Evolutionary conservation across 2,329 filamentous ascomycete genomes (phyloP).

Genomic region (Colletotrichum nymphaeae): DNA sequence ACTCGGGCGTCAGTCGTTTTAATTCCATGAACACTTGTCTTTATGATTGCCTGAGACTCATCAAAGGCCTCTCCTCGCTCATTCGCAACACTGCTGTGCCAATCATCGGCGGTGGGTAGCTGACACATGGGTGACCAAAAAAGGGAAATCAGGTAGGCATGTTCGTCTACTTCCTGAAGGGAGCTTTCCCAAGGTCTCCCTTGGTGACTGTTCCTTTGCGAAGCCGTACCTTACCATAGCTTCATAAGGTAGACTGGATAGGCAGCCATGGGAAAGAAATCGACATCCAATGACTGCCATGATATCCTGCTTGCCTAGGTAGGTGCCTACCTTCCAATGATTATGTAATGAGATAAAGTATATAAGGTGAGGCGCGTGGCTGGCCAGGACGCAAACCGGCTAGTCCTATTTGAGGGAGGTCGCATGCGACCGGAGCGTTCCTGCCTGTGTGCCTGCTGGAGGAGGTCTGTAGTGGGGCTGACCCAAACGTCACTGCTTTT

Average conservation of each 20-base stretch:
- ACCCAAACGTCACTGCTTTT: conserved; percentile 38
- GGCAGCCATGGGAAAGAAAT: neutral
- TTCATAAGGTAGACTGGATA: too few species aligned
- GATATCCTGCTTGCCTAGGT: too few species aligned
- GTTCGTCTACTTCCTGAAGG: neutral
- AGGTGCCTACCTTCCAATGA: too few species aligned
- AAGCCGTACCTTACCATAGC: neutral
- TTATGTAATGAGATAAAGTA: neutral
- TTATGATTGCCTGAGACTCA: neutral
- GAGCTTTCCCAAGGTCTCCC: neutral
- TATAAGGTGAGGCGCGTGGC: neutral
- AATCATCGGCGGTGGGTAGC: neutral
- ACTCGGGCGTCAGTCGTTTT: too few species aligned
- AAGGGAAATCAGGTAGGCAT: neutral
- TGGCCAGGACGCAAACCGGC: neutral
- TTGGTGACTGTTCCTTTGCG: neutral
- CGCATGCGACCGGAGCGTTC: conserved; percentile 25
- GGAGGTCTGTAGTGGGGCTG: conserved; percentile 25
- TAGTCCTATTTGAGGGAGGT: conserved; percentile 22
- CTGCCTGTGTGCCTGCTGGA: conserved; percentile 26
- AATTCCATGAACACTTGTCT: neutral
- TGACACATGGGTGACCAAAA: neutral
- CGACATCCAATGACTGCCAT: neutral
- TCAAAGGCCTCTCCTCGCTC: neutral
- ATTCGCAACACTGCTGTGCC: neutral